Base-by-base conservation (phyloP, 768 basidiomycete genomes). In the Calvatia gigantea region DNA sequence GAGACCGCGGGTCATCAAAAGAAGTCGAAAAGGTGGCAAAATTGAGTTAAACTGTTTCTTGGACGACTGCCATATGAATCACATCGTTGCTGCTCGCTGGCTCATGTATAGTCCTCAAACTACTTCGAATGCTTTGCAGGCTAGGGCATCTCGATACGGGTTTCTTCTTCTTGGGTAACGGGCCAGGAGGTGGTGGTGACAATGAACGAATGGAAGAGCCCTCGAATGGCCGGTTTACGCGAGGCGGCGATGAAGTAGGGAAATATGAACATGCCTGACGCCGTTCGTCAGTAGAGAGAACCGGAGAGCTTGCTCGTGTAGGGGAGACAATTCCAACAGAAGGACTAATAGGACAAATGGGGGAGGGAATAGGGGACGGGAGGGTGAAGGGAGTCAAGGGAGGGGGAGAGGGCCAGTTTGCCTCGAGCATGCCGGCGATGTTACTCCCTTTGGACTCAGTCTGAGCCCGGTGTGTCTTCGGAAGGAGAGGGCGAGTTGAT, bases 1-100 rank as follows among this genome's bases (percentile, higher is more conserved):
- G 49, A 56, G 57, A 47, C 21, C 49, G 48, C 19, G 55, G 54
- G 42, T 28, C 45, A 8, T 27, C 32, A 38, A 55, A 38, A 42
- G 28, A 42, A 45, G 14, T 29, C 15, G 32, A 42, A 48, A 33
- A 41, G 38, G 11, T 6, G n/a, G 35, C 29, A 8, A 54, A 46
- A 35, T 27, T 32, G 23, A 15, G 17, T 25, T 61, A 74, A 29
- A 64, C 66, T 9, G 69, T 72, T 56, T 79, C 78, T 51, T 71
- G 73, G 27, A 76, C 71, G 37, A 77, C 70, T 1, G 75, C 73
- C 75, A 79, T 75, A 60, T 72, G 72, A 38, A 81, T 69, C 51
- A 69, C 65, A 59, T 75, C 72, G n/a, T 33, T 56, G 6, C 51
- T 48, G n/a, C 67, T 57, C 2, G 51, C 8, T 39, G 56, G 56